These are phyloP conservation scores for Globisporangium orthogonon DNA, from an alignment of 352 stramenopile genomes.

Conservation along the genomic window DNA sequence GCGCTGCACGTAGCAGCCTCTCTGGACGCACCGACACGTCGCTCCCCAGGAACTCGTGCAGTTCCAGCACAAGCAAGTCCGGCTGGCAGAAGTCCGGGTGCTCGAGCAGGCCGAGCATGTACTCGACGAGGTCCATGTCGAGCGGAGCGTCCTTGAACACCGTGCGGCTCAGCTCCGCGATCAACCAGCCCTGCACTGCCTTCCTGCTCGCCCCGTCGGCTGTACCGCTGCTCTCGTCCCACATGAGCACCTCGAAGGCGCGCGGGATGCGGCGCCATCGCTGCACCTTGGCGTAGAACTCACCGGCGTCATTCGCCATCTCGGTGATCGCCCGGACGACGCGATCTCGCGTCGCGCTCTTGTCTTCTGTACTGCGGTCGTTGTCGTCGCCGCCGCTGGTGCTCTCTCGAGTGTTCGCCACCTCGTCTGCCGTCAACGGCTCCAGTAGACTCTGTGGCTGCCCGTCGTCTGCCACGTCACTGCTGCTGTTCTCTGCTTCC, in stretches of 20 bases:
- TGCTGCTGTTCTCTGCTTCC: not conserved
- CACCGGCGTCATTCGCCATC: constrained; percentile 18
- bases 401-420: not conserved
- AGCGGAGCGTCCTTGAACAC: constrained; percentile 25
- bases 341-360: constrained; percentile 4
- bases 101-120: constrained; percentile 52
- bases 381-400: not conserved
- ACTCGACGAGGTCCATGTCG: constrained; percentile 60
- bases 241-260: constrained; percentile 28
- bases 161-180: constrained; percentile 33
- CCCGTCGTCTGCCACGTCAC: too few relatives aligned
- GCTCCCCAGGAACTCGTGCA: constrained; percentile 61
- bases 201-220: constrained; percentile 4
- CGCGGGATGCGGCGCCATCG: constrained; percentile 44
- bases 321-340: constrained; percentile 20
- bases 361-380: not conserved
- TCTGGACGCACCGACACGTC: constrained; percentile 23
- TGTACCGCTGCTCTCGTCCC: constrained; percentile 6
- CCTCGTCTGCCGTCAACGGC: not conserved
- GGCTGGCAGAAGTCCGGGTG: constrained; percentile 69
- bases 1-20: not conserved
- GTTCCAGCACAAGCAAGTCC: constrained; percentile 51
- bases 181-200: constrained; percentile 35
- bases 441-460: constrained; percentile 13
- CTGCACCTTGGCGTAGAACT: constrained; percentile 39